Conservation (phyloP, 768 basidiomycete species). For the Tricholomella constricta region DNA sequence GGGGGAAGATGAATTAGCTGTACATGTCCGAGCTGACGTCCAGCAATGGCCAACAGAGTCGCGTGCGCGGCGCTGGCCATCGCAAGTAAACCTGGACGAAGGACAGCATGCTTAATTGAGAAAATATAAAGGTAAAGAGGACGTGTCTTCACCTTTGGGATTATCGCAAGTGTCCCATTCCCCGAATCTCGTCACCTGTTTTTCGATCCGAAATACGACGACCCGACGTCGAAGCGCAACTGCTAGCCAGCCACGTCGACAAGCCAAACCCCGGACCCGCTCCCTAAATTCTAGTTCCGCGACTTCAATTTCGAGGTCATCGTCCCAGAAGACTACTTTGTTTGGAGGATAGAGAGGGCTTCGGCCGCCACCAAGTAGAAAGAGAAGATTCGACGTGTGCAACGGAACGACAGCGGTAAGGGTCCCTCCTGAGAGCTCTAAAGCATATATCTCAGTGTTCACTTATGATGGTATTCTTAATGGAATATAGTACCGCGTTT, state of each 20-base stretch:
- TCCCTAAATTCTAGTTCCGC: conserved; percentile 91
- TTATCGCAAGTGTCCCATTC: conserved; percentile 93
- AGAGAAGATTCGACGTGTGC: conserved; percentile 80
- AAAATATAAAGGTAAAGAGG: conserved; percentile 1
- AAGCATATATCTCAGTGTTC: conserved; percentile 4
- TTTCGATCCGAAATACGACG: conserved; percentile 72
- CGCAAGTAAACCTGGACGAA: conserved; percentile 63
- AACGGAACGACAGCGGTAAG: conserved; percentile 75
- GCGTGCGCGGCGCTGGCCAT: conserved; percentile 77
- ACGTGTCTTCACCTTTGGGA: conserved; percentile 58
- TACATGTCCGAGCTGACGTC: conserved; percentile 85
- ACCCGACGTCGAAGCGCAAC: conserved; percentile 80
- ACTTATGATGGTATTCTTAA: conserved; percentile 4
- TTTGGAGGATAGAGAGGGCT: conserved; percentile 91
- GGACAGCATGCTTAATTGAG: not conserved
- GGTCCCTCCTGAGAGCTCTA: conserved; percentile 81
- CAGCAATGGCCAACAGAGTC: conserved; percentile 84
- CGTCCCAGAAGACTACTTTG: conserved; percentile 92
- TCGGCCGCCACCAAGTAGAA: conserved; percentile 84
- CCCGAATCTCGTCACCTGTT: conserved; percentile 59
- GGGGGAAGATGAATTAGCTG: conserved; percentile 85
- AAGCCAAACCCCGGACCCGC: conserved; percentile 75
- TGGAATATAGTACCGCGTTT: conserved; percentile 65
- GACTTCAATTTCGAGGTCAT: conserved; percentile 71
- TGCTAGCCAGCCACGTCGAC: conserved; percentile 81